Base-by-base conservation (phyloP, 192 early-diverging fungal species). In the Thoreauomyces humboldtii region DNA sequence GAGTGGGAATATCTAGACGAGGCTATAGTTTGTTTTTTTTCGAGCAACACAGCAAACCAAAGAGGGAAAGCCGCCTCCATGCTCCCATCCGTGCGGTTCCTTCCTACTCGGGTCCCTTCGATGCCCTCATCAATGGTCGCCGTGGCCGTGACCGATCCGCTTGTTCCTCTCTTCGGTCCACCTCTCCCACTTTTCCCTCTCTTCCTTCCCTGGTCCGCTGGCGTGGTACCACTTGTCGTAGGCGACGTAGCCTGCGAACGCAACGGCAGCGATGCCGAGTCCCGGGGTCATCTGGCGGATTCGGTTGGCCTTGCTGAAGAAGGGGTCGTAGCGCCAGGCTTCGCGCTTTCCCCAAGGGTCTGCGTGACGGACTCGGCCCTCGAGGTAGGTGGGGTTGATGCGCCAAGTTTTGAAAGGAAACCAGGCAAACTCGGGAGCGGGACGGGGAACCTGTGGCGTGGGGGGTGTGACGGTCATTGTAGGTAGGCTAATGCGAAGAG, bases 311-410 rank as follows among this genome's bases (percentile, higher is more conserved):
- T 31, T 37, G 2, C 67, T 69, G 52, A 69, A 80, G 71, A 77
- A 80, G 32, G 37, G 22, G 57, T 76, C 34, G 47, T 74, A 69
- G 44, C 78, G 78, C 78, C 78, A 80, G 43, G 61, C 63, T 2
- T 80, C 78, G 43, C 78, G 68, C 37, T 60, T 61, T 19, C 63
- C 71, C 78, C 78, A 80, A 12, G 78, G 78, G 59, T 80, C 78
- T 5, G 24, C 34, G 14, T 51, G 38, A 32, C 41, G 42, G 28
- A 47, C 38, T 3, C 25, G 7, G 35, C 63, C 52, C 19, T 69
- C 63, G 42, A 74, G 59, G 34, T 61, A 65, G 28, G 63, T 29
- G n/a, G 73, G 67, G 53, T 61, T 70, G 25, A 59, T 38, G 28
- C 67, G 60, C 54, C 60, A 74, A 14, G 55, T 22, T 2, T 45